phyloP scores from a whole-genome alignment of 345 rosid genomes.

The Rubroshorea leprosula region DNA sequence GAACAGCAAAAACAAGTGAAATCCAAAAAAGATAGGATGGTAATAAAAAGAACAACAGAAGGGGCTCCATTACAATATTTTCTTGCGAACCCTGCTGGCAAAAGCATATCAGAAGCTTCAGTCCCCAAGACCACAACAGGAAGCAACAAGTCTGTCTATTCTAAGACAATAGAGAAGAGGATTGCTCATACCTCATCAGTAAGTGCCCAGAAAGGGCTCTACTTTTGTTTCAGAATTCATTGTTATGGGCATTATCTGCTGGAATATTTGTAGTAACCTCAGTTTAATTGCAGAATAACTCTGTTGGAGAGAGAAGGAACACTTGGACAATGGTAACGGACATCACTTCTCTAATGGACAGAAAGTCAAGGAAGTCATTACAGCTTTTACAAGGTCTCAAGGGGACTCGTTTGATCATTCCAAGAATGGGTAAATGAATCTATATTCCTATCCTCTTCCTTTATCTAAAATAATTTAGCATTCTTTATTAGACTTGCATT shows the following conservation, averaged over 20 bases:
- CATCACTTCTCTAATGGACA: slow-evolving; percentile 58
- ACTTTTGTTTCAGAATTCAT: slow-evolving; percentile 2
- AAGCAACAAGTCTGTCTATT: slow-evolving; percentile 24
- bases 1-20: slow-evolving; percentile 34
- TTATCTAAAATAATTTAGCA: background rate
- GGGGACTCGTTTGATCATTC: slow-evolving; percentile 65
- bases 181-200: slow-evolving; percentile 34
- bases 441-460: background rate
- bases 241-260: background rate
- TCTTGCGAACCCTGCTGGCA: slow-evolving; percentile 26
- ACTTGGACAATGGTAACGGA: slow-evolving; percentile 78
- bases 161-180: slow-evolving; percentile 19
- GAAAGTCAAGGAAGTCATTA: slow-evolving; percentile 59
- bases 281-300: slow-evolving; percentile 35
- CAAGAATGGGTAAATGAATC: slow-evolving; percentile 56
- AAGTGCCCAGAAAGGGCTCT: slow-evolving; percentile 22
- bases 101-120: slow-evolving; percentile 28
- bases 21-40: slow-evolving; percentile 25
- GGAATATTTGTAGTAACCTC: slow-evolving; percentile 11
- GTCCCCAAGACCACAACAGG: slow-evolving; percentile 21
- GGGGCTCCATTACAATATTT: slow-evolving; percentile 55
- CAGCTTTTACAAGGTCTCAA: slow-evolving; percentile 84
- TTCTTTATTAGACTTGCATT: background rate
- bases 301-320: slow-evolving; percentile 34
- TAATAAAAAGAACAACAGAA: slow-evolving; percentile 30